Conservation (phyloP, 2,329 filamentous ascomycete genomes). For the Penicillium expansum region DNA sequence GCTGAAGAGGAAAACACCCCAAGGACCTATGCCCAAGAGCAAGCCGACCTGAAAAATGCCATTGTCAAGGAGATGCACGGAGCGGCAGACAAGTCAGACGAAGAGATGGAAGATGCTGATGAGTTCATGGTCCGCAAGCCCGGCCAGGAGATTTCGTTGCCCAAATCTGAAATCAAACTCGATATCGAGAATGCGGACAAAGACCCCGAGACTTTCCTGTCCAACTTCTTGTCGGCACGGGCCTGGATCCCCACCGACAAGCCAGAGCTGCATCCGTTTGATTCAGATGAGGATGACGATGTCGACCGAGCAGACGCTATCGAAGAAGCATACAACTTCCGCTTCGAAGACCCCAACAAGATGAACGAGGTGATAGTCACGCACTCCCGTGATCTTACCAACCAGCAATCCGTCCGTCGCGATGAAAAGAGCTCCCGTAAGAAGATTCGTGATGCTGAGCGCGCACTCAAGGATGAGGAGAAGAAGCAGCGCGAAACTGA, state of each 20-base stretch:
- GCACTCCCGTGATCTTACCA: slow-evolving; percentile 82
- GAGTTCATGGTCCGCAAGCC: slow-evolving; percentile 75
- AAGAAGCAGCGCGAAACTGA: slow-evolving; percentile 75
- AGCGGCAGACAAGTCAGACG: slow-evolving; percentile 49
- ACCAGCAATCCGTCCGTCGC: slow-evolving; percentile 77
- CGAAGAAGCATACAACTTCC: slow-evolving; percentile 90
- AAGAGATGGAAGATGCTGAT: slow-evolving; percentile 58
- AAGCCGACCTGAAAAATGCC: slow-evolving; percentile 74
- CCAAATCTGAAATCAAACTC: slow-evolving; percentile 53
- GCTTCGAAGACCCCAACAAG: slow-evolving; percentile 87
- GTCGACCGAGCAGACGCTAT: slow-evolving; percentile 77
- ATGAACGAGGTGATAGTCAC: slow-evolving; percentile 84
- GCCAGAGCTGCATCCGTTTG: slow-evolving; percentile 73
- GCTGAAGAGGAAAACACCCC: slow-evolving; percentile 53
- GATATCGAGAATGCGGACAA: slow-evolving; percentile 77
- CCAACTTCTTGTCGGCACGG: slow-evolving; percentile 88
- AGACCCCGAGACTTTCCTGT: slow-evolving; percentile 88
- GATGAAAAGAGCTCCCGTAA: slow-evolving; percentile 76
- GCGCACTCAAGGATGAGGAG: slow-evolving; percentile 72
- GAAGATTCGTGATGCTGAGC: slow-evolving; percentile 74
- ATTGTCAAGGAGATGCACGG: slow-evolving; percentile 80
- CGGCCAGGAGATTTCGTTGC: slow-evolving; percentile 36
- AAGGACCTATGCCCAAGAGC: slow-evolving; percentile 81
- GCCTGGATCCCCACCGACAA: slow-evolving; percentile 76
- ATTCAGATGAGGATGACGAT: slow-evolving; percentile 84